phyloP scores from a whole-genome alignment of 768 basidiomycete genomes.

The Tylopilus sp. region DNA sequence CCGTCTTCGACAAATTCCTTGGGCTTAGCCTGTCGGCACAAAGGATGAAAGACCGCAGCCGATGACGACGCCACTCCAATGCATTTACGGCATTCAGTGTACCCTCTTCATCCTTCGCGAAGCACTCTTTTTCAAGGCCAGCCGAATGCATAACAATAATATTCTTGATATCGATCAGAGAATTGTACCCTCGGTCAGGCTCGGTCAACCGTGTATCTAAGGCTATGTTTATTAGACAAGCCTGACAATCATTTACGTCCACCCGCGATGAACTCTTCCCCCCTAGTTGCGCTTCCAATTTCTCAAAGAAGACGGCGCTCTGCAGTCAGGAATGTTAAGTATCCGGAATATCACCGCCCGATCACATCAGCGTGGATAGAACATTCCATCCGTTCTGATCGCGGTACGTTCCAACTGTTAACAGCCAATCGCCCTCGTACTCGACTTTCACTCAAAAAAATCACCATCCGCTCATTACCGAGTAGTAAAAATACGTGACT shows the following conservation, averaged over 20 bases:
- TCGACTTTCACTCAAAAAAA: not conserved
- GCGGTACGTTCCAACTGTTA: not conserved
- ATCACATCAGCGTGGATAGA: not conserved
- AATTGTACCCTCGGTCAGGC: conserved; percentile 1
- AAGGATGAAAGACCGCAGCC: too few species aligned
- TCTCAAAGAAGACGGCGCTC: not conserved
- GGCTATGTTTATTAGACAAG: too few species aligned
- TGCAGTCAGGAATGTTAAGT: not conserved
- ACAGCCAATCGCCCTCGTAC: not conserved
- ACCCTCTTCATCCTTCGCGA: too few species aligned
- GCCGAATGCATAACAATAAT: too few species aligned
- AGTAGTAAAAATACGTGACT: too few species aligned
- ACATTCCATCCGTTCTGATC: not conserved
- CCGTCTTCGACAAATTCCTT: too few species aligned
- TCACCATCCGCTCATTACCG: not conserved
- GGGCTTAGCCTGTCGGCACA: too few species aligned
- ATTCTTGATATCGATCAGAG: not conserved
- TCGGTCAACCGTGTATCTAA: not conserved
- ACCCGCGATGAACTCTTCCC: too few species aligned
- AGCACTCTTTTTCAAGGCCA: too few species aligned
- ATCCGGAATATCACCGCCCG: not conserved
- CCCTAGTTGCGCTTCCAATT: not conserved
- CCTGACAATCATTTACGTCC: not conserved
- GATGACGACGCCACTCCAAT: too few species aligned
- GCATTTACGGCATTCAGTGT: too few species aligned